Evolutionary conservation across 139 green algal species (phyloP).

Genomic region (Monoraphidium neglectum): DNA sequence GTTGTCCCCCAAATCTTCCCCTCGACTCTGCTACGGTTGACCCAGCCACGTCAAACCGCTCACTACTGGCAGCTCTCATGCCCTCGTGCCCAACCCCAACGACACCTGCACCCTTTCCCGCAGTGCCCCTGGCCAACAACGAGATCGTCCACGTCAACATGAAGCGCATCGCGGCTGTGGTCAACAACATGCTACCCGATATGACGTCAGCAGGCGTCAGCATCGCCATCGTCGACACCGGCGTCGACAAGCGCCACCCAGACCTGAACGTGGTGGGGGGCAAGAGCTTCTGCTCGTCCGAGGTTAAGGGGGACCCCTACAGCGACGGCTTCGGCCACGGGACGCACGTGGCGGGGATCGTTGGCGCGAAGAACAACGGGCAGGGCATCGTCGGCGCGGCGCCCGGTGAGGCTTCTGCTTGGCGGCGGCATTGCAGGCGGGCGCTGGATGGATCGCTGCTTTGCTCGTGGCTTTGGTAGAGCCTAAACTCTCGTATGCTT

Average conservation of each 20-base stretch:
- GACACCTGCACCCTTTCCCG: too few species aligned
- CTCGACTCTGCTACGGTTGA: too few species aligned
- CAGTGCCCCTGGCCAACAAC: neutral
- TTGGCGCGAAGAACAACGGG: slow-evolving; percentile 23
- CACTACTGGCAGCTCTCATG: too few species aligned
- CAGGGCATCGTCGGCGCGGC: slow-evolving; percentile 21
- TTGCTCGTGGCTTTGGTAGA: too few species aligned
- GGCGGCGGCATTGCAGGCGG: too few species aligned
- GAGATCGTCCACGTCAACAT: slow-evolving; percentile 1
- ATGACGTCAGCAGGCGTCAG: neutral
- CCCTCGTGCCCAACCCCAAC: too few species aligned
- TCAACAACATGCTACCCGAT: neutral
- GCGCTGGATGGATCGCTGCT: too few species aligned
- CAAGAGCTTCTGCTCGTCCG: slow-evolving; percentile 15
- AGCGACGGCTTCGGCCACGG: neutral
- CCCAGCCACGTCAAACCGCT: too few species aligned
- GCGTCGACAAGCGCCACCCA: slow-evolving; percentile 14
- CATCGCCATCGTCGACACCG: neutral
- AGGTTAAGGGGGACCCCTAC: neutral
- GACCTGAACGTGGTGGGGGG: slow-evolving; percentile 31
- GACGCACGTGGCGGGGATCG: slow-evolving; percentile 14
- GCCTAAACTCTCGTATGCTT: too few species aligned
- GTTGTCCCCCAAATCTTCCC: too few species aligned
- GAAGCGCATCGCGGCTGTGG: neutral
- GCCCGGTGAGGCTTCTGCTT: neutral